Conservation (phyloP, 169 alveolate genomes). For the Plasmodium knowlesi region DNA sequence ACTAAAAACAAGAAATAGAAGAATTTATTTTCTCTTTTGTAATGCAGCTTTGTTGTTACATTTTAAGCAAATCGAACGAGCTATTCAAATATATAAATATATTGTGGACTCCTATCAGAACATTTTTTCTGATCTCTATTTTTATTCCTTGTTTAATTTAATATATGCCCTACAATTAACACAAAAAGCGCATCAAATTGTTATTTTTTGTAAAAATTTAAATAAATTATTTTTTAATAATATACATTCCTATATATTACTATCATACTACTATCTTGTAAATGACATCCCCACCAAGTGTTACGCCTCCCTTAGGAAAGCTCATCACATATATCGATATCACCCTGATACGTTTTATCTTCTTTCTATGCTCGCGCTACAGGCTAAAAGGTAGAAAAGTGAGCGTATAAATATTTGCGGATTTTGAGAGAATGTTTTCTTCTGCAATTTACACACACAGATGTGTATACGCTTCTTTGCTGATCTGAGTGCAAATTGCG, state of each 20-base stretch:
- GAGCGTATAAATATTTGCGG: background rate
- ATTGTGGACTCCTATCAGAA: constrained; percentile 56
- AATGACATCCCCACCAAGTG: constrained; percentile 35
- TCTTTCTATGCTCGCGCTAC: constrained; percentile 45
- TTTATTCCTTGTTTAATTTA: constrained; percentile 62
- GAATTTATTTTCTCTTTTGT: constrained; percentile 44
- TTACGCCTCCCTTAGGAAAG: constrained; percentile 25
- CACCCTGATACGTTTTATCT: constrained; percentile 62
- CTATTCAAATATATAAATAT: constrained; percentile 70
- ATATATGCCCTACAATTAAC: constrained; percentile 56
- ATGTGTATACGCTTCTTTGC: background rate
- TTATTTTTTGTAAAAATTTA: constrained; percentile 33
- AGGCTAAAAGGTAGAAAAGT: constrained; percentile 4
- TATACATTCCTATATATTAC: constrained; percentile 51
- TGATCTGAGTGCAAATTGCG: background rate
- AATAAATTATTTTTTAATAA: constrained; percentile 60
- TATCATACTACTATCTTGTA: constrained; percentile 52
- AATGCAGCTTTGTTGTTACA: constrained; percentile 68
- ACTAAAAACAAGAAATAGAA: constrained; percentile 38
- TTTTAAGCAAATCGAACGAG: constrained; percentile 55
- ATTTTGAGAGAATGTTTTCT: background rate
- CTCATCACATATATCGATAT: constrained; percentile 28
- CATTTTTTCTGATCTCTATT: constrained; percentile 62
- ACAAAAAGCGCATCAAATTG: constrained; percentile 66
- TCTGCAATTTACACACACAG: background rate